Base-by-base conservation (phyloP, 148 eudicot genomes). In the Hydrangea macrophylla region DNA sequence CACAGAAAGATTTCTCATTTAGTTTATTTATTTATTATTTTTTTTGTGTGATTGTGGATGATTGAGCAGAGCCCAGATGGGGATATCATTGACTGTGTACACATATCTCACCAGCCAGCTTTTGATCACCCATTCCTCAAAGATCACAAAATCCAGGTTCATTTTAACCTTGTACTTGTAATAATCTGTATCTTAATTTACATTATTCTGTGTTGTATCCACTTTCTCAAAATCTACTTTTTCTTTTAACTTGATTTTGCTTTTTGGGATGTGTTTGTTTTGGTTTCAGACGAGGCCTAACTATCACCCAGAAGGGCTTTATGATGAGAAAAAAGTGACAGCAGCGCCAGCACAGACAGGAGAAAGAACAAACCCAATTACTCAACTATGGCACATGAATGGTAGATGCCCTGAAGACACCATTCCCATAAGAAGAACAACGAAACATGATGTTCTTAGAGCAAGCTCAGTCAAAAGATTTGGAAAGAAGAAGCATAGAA, bases 51-150 rank as follows among this genome's bases (percentile, higher is more conserved):
- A 6, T 27, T 24, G 42, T 65, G 40, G 20, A 36, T 69, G 36
- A 32, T 59, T 77, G 76, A 73, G 55, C 94, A 92, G 98, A 90
- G 98, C 72, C 88, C 94, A 77, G 98, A 92, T 83, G 98, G 98
- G 62, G 98, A 92, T 76, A 35, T 75, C 12, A 92, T 92, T 60
- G 98, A 92, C 45, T 92, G 98, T 71, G 83, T 92, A 39, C 96
- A 60, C 78, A 88, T 92, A 62, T 73, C 85, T 61, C 90, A 86
- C 30, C 98, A 92, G 66, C 94, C 94, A 31, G 98, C 98, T 62
- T 84, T 92, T 71, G 96, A 90, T 73, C 98, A 90, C 32, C 96
- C 98, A 35, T 88, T 87, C 69, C 98, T 92, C 68, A 92, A 83
- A 78, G 89, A 92, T 76, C 94, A 90, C 76, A 90, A 85, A 64